Percentiles rank a stretch among this genome's conserved stretches.
These are phyloP conservation scores for Termitomyces sp. DNA, from an alignment of 768 basidiomycete species.

Conservation along the genomic window DNA sequence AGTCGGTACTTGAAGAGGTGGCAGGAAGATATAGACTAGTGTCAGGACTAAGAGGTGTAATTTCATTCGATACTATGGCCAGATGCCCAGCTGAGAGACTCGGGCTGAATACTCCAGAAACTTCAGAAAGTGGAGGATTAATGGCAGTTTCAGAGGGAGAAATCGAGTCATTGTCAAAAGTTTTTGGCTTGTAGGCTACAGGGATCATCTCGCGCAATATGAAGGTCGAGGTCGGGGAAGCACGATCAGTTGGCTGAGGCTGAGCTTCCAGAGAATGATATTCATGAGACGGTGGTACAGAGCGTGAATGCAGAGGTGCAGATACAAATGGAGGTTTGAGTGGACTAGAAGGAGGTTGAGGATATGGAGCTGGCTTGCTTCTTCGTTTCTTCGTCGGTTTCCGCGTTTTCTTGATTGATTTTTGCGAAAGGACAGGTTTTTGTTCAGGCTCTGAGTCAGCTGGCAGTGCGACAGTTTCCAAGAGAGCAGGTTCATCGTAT, in stretches of 20 bases:
- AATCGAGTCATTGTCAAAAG: not conserved
- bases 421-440: not conserved
- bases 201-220: conserved; percentile 13
- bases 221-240: conserved; percentile 3
- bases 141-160: not conserved
- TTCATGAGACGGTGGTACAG: not conserved
- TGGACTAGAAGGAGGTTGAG: not conserved
- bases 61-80: not conserved
- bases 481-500: not conserved
- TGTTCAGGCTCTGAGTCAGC: not conserved
- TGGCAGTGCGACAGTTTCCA: not conserved
- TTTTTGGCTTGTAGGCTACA: conserved; percentile 4
- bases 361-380: not conserved
- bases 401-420: not conserved
- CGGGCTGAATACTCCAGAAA: not conserved
- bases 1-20: not conserved
- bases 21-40: not conserved
- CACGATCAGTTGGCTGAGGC: not conserved
- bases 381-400: not conserved
- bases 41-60: not conserved
- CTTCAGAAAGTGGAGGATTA: not conserved
- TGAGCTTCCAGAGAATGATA: not conserved
- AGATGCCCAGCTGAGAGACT: not conserved
- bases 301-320: not conserved
- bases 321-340: conserved; percentile 6